Base-by-base conservation (phyloP, 805 yeast genomes). In the Metschnikowia cubensis region DNA sequence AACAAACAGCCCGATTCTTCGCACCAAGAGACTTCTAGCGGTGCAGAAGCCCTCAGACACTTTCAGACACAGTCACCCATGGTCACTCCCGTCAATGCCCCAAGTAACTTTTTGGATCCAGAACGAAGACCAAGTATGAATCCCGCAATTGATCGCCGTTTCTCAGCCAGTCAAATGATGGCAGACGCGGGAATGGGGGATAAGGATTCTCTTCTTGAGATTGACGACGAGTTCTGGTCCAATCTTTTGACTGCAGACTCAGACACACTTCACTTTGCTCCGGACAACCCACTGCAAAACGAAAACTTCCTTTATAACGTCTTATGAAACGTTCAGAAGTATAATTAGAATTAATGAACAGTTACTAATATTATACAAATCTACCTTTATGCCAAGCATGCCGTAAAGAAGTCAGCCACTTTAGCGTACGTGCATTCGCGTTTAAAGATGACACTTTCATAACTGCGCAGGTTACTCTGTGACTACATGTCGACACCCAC, bases 161-260 rank as follows among this genome's bases (percentile, higher is more conserved):
- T 32, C 13, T 43, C 46, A 3, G 40, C 40, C 4, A 25, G 46
- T 14, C 46, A 35, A 18, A 10, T 35, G 34, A 43, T 43, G 46
- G 34, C 34, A 25, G 46, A 43, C 17, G 46, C 46, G 22, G 46
- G 46, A 34, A 43, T 43, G 33, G 39, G 46, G 3, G 46, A 43
- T 18, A 43, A 43, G 14, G 69, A 70, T 57, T 79, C 83, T 10
- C 76, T 75, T 43, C 74, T 76, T 69, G 77, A 82, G 8, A 63
- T 84, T 34, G 82, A 81, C 50, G 90, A 84, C 59, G 90, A 85
- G 59, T 82, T 85, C 57, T 85, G 90, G 90, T 74, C 82, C 34
- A 87, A 84, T 51, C 63, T 79, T 33, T 61, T 78, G 32, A 69
- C 69, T 46, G 61, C 70, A 0, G 68, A 60, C 38, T 54, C 69